Base-by-base conservation (phyloP, 1,139 yeast species). In the Candida pseudoviswanathii region DNA sequence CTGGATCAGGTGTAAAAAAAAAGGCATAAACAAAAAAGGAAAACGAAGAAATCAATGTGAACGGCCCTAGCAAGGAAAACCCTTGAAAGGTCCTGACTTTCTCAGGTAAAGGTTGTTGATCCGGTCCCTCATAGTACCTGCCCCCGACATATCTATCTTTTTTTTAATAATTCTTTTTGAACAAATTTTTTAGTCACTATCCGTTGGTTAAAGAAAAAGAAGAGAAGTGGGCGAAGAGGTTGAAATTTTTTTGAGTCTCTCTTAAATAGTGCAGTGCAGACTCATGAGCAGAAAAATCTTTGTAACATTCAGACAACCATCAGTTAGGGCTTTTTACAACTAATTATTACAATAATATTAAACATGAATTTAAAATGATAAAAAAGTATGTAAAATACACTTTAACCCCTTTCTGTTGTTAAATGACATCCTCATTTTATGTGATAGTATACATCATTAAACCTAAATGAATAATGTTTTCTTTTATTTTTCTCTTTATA, bases 121-220 rank as follows among this genome's bases (percentile, higher is more conserved):
- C 53, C 51, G 45, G 27, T n/a, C 33, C 26, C 44, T 45, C 47
- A 42, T 34, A 25, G 36, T 43, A 36, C 29, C 33, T 26, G 25
- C 37, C 70, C 66, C 65, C 64, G 26, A 43, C 43, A 36, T 44
- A 45, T 37, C 32, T 46, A 48, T 44, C 34, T 45, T 48, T 51
- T 46, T 47, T 41, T 31, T 32, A 31, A 48, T 46, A 30, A 48
- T 51, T 51, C 50, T 48, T 51, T 47, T 49, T 50, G 50, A 47
- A 31, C 34, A 29, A 31, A 66, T 59, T 66, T 68, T 70, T 65
- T 59, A 62, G 65, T 61, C 64, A 58, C 58, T 43, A 58, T 70
- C 75, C 79, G 73, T 63, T 70, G 79, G 73, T 73, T 58, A 75
- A 75, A 75, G 74, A 67, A 67, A 58, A 58, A 47, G 37, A 48